Evolutionary conservation across 192 early-diverging fungal species (phyloP).

Genomic region (Gigaspora rosea): DNA sequence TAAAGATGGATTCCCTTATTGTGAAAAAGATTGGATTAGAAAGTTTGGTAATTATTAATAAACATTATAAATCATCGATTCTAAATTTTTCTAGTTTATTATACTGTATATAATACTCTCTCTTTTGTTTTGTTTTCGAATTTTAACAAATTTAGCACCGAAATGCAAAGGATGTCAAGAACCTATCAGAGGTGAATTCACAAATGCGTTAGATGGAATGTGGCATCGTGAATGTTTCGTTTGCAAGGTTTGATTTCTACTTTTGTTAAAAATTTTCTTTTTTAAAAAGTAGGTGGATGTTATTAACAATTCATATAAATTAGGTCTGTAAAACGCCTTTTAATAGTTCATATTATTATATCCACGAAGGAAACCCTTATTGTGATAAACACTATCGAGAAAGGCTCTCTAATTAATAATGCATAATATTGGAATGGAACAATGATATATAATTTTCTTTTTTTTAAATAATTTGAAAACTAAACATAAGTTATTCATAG

Average conservation of each 20-base stretch:
- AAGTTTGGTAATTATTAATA: constrained; percentile 41
- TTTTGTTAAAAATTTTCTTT: not conserved
- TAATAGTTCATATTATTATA: constrained; percentile 43
- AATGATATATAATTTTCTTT: not conserved
- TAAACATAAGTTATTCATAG: too few relatives aligned
- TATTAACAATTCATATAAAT: not conserved
- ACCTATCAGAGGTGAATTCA: constrained; percentile 52
- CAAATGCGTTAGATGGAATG: constrained; percentile 52
- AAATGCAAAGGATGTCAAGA: constrained; percentile 55
- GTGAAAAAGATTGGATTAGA: constrained; percentile 56
- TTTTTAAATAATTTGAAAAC: too few relatives aligned
- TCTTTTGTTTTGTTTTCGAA: not conserved
- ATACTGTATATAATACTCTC: not conserved
- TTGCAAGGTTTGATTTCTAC: constrained; percentile 47
- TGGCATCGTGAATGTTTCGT: constrained; percentile 64
- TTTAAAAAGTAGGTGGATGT: not conserved
- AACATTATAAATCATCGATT: not conserved
- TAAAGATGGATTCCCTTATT: constrained; percentile 55
- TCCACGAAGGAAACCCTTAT: constrained; percentile 48
- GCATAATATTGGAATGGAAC: not conserved
- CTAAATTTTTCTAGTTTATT: not conserved
- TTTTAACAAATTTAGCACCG: constrained; percentile 25
- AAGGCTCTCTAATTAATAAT: not conserved
- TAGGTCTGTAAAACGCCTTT: constrained; percentile 53
- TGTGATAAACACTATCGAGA: constrained; percentile 46